These are phyloP conservation scores for Hyaloscypha finlandica DNA, from an alignment of 495 filamentous ascomycete genomes.

Conservation along the genomic window DNA sequence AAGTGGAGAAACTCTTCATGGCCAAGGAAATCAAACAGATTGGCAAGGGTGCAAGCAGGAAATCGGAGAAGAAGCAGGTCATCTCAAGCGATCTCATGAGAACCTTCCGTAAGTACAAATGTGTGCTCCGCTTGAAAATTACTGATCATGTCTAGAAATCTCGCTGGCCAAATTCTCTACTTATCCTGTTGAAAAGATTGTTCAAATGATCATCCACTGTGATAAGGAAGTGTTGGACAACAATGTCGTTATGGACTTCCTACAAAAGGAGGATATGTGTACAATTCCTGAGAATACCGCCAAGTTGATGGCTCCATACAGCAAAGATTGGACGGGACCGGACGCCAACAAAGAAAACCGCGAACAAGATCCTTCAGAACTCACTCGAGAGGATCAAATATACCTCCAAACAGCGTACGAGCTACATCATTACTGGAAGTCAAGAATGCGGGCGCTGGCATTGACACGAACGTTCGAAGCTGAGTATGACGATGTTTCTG, in stretches of 20 bases:
- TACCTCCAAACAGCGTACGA: constrained; percentile 93
- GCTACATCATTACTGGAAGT: constrained; percentile 98
- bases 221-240: constrained; percentile 91
- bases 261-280: constrained; percentile 89
- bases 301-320: constrained; percentile 92
- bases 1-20: constrained; percentile 96
- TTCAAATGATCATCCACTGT: constrained; percentile 93
- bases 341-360: constrained; percentile 76
- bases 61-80: constrained; percentile 95
- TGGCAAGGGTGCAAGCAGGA: constrained; percentile 63
- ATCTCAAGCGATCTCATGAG: constrained; percentile 90
- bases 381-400: constrained; percentile 93
- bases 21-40: constrained; percentile 95
- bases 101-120: constrained; percentile 65
- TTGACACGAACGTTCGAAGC: constrained; percentile 82
- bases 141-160: constrained; percentile 61
- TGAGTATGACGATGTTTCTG: constrained; percentile 89
- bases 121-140: neutral
- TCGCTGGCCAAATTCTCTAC: constrained; percentile 87
- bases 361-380: constrained; percentile 84
- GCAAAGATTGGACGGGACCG: constrained; percentile 93
- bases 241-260: constrained; percentile 93
- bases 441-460: constrained; percentile 85
- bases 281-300: constrained; percentile 85
- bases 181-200: constrained; percentile 75